Evolutionary conservation across 352 stramenopile genomes (phyloP).

Genomic region (Pythium dissimile): DNA sequence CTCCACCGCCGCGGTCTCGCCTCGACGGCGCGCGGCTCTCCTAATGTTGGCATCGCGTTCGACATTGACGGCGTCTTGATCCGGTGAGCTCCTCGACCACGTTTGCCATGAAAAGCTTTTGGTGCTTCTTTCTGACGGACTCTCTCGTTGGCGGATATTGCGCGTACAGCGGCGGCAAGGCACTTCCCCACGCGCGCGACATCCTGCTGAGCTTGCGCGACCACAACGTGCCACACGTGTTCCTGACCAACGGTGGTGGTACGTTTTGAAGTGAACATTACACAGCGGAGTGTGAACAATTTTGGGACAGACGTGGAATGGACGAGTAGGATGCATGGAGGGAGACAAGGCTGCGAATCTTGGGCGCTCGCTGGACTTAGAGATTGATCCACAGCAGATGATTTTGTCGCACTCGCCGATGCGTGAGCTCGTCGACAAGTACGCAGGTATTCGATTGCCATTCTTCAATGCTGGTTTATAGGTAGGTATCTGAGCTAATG

Average conservation of each 20-base stretch:
- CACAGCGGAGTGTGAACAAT: not conserved
- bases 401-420: slow-evolving; percentile 89
- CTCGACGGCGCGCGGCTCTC: not conserved
- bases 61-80: slow-evolving; percentile 91
- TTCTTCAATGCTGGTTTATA: not conserved
- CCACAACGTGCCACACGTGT: slow-evolving; percentile 79
- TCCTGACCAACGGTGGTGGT: slow-evolving; percentile 72
- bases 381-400: slow-evolving; percentile 75
- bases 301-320: not conserved
- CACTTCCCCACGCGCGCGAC: slow-evolving; percentile 62
- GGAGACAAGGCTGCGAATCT: slow-evolving; percentile 77
- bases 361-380: slow-evolving; percentile 47
- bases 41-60: slow-evolving; percentile 81
- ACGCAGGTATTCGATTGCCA: slow-evolving; percentile 29
- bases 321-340: slow-evolving; percentile 68
- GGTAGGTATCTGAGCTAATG: too few relatives aligned
- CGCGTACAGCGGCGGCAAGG: slow-evolving; percentile 48
- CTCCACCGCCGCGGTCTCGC: not conserved
- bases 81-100: slow-evolving; percentile 53
- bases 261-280: not conserved
- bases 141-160: too few relatives aligned
- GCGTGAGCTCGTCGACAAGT: slow-evolving; percentile 64
- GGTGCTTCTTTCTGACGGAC: not conserved
- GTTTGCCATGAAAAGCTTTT: too few relatives aligned
- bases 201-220: slow-evolving; percentile 59